These are phyloP conservation scores for Sambucus nigra DNA, from an alignment of 129 eudicot species.

Conservation along the genomic window DNA sequence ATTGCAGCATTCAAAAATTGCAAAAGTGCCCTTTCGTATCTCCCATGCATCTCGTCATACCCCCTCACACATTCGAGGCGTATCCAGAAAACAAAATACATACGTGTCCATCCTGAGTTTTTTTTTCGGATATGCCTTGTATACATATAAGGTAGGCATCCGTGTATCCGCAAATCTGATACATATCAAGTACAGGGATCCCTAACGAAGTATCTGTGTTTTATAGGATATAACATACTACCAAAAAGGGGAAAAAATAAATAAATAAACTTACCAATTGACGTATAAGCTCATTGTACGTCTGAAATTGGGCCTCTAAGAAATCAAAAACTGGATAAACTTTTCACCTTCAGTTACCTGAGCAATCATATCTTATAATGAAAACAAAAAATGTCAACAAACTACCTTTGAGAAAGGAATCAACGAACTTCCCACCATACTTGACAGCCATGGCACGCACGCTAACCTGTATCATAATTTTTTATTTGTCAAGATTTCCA, in stretches of 20 bases:
- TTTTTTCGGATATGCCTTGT: too few species aligned
- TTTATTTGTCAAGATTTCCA: conserved; percentile 2
- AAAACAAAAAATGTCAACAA: background rate
- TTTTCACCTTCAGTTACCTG: conserved; percentile 16
- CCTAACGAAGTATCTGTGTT: too few species aligned
- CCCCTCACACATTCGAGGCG: too few species aligned
- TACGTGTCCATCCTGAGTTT: too few species aligned
- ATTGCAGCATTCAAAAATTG: too few species aligned
- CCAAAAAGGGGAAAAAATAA: too few species aligned
- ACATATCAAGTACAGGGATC: too few species aligned
- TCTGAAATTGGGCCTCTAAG: conserved; percentile 46
- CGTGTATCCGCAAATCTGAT: too few species aligned
- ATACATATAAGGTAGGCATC: too few species aligned
- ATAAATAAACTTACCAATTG: conserved; percentile 35
- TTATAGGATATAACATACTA: background rate
- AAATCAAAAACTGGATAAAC: conserved; percentile 62
- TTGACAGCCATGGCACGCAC: conserved; percentile 72
- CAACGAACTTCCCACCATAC: conserved; percentile 79
- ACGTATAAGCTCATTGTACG: conserved; percentile 40
- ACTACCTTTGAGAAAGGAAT: conserved; percentile 68
- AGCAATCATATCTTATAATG: background rate
- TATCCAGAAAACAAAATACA: too few species aligned
- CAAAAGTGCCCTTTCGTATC: too few species aligned
- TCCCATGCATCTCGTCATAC: too few species aligned
- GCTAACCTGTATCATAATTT: conserved; percentile 31